phyloP scores from a whole-genome alignment of 202 grass and related monocot genomes.

The Schoenoplectus tabernaemontani region DNA sequence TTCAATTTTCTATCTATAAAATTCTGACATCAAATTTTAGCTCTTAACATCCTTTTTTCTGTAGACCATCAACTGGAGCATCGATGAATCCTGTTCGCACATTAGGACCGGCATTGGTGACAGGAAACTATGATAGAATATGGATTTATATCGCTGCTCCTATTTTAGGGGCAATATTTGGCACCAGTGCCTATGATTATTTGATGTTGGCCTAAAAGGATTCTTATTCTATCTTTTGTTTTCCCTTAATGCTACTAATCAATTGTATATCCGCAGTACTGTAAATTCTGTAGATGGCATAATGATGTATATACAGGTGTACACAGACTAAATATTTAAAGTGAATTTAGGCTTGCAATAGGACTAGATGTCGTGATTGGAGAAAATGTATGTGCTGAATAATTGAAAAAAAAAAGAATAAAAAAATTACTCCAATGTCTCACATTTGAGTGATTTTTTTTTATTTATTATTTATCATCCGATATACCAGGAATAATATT shows the following conservation, averaged over 20 bases:
- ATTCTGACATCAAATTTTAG: background rate
- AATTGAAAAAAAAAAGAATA: background rate
- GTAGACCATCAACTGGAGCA: constrained; percentile 47
- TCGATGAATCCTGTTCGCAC: constrained; percentile 56
- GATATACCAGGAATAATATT: background rate
- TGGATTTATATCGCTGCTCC: constrained; percentile 48
- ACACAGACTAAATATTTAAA: too few relatives aligned
- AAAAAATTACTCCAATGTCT: background rate
- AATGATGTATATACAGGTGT: background rate
- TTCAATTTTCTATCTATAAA: background rate
- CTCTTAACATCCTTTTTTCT: background rate
- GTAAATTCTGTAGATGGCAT: background rate
- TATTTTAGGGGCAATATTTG: constrained; percentile 34
- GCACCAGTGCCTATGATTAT: constrained; percentile 29
- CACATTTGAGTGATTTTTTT: too few relatives aligned
- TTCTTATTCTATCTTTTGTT: background rate
- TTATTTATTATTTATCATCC: too few relatives aligned
- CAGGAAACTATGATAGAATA: constrained; percentile 36
- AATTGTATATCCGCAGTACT: background rate
- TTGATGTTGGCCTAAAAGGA: constrained; percentile 17
- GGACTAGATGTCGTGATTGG: background rate
- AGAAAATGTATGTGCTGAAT: background rate
- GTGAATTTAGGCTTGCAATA: too few relatives aligned
- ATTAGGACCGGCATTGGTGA: constrained; percentile 37
- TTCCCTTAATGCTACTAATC: background rate